Percentiles rank a stretch among this genome's conserved stretches.
These are phyloP conservation scores for Fusarium brachygibbosum DNA, from an alignment of 2,329 filamentous ascomycete genomes.

Conservation along the genomic window DNA sequence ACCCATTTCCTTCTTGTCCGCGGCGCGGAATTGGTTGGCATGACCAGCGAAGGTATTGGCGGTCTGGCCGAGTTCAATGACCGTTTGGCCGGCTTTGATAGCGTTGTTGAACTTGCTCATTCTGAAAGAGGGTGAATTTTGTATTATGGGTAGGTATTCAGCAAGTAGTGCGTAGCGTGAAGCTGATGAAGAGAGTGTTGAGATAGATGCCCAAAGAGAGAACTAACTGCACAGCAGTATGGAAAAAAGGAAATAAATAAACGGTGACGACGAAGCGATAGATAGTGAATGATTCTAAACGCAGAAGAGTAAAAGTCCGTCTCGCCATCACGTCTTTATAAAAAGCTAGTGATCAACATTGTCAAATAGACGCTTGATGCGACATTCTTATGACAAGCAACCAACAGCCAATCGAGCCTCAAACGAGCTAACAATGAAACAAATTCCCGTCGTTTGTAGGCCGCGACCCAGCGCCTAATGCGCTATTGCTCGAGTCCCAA, in stretches of 20 bases:
- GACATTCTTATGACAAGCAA: not conserved
- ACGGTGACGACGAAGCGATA: slow-evolving; percentile 12
- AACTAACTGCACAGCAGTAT: slow-evolving; percentile 42
- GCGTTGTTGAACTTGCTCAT: slow-evolving; percentile 52
- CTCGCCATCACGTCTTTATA: slow-evolving; percentile 21
- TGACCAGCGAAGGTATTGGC: slow-evolving; percentile 48
- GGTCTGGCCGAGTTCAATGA: slow-evolving; percentile 52
- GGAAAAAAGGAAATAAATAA: slow-evolving; percentile 9
- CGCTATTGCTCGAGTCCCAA: slow-evolving; percentile 31
- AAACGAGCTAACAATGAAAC: slow-evolving; percentile 22
- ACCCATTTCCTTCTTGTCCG: slow-evolving; percentile 53
- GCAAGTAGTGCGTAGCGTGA: not conserved
- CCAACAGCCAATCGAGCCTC: slow-evolving; percentile 36
- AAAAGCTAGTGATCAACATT: slow-evolving; percentile 10
- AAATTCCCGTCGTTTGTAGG: slow-evolving; percentile 8
- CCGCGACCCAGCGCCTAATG: slow-evolving; percentile 29
- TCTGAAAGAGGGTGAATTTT: not conserved
- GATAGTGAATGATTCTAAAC: slow-evolving; percentile 8
- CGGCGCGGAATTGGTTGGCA: slow-evolving; percentile 50
- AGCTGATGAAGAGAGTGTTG: not conserved
- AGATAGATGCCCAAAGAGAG: slow-evolving; percentile 5
- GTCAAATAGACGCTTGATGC: slow-evolving; percentile 18
- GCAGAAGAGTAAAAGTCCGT: not conserved
- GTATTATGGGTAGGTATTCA: not conserved
- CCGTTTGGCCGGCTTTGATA: slow-evolving; percentile 53